phyloP scores from a whole-genome alignment of 2,329 filamentous ascomycete species.

The Phaeosphaeriaceae sp. region DNA sequence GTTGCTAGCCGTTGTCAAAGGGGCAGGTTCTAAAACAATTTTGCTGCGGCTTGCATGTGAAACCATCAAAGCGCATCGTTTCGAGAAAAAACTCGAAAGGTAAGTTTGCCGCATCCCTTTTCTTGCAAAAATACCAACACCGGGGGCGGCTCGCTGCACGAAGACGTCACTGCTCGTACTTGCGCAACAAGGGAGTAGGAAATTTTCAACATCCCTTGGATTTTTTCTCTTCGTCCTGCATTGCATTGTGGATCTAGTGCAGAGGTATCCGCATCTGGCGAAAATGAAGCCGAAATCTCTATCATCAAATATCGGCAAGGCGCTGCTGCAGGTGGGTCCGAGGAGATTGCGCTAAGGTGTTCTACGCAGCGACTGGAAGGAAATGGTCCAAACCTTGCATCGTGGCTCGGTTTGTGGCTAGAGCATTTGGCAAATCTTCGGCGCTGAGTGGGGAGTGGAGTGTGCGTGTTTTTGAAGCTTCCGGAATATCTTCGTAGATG shows the following conservation, averaged over 20 bases:
- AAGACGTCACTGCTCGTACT: neutral
- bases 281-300: neutral
- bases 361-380: conserved; percentile 2
- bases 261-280: neutral
- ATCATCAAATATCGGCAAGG: conserved; percentile 1
- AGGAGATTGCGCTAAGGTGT: conserved; percentile 2
- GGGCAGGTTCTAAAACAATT: neutral
- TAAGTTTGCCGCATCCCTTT: neutral
- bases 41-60: neutral
- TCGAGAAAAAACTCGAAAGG: neutral
- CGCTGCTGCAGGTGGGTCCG: neutral
- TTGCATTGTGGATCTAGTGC: neutral
- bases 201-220: neutral
- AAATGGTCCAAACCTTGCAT: neutral
- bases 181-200: neutral
- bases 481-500: conserved; percentile 4
- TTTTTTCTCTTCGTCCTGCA: neutral
- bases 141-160: neutral
- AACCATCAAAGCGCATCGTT: neutral
- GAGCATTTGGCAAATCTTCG: neutral
- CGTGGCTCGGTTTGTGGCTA: neutral
- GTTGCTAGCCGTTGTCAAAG: neutral
- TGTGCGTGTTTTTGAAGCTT: neutral
- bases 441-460: conserved; percentile 1
- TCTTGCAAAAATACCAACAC: neutral